Percentiles rank a stretch among this genome's conserved stretches.
phyloP scores from a whole-genome alignment of 257 asterid species.

The Ilex asprella region DNA sequence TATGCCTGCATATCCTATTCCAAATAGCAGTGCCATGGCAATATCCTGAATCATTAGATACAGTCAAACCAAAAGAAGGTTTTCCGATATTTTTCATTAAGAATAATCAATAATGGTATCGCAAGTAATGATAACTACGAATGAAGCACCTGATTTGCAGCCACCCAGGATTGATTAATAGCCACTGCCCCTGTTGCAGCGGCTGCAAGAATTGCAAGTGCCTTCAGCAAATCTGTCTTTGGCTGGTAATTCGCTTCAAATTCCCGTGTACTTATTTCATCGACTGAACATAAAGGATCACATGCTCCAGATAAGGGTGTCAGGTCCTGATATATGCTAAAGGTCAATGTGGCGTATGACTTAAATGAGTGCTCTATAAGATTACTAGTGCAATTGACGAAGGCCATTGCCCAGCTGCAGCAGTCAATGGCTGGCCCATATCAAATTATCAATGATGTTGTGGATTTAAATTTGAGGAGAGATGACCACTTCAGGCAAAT shows the following conservation, averaged over 20 bases:
- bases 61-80: constrained; percentile 13
- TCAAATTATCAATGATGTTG: too few species aligned
- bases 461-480: too few species aligned
- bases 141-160: constrained; percentile 74
- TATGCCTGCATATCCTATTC: constrained; percentile 87
- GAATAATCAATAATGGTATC: constrained; percentile 5
- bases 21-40: constrained; percentile 87
- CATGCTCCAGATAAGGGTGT: constrained; percentile 57
- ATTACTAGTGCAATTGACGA: not conserved
- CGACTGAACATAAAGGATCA: constrained; percentile 93
- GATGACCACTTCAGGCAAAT: too few species aligned
- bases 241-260: constrained; percentile 63
- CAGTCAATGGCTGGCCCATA: too few species aligned
- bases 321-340: constrained; percentile 23
- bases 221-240: constrained; percentile 82
- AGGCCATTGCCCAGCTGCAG: not conserved
- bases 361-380: not conserved
- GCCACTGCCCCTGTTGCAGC: constrained; percentile 87
- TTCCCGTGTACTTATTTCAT: constrained; percentile 72
- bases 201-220: constrained; percentile 72
- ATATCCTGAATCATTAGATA: constrained; percentile 57
- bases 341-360: not conserved
- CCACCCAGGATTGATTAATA: constrained; percentile 94
- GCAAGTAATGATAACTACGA: constrained; percentile 6
- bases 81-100: constrained; percentile 10